These are phyloP conservation scores for Aspergillus neoniger DNA, from an alignment of 2,329 filamentous ascomycete species.

Conservation along the genomic window DNA sequence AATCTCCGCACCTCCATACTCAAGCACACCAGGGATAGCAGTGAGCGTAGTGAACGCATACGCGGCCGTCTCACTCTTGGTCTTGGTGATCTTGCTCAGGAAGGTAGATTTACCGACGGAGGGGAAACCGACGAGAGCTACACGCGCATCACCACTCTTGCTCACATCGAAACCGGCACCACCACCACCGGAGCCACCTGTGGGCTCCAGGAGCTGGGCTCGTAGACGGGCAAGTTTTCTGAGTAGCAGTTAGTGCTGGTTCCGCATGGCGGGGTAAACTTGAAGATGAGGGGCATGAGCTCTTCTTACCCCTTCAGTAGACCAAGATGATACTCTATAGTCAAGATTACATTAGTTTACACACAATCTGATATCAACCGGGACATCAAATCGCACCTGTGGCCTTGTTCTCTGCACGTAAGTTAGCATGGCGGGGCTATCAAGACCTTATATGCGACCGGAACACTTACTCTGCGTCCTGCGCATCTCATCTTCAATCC, in stretches of 20 bases:
- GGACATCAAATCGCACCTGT: constrained; percentile 68
- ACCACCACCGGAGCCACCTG: constrained; percentile 74
- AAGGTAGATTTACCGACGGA: constrained; percentile 99
- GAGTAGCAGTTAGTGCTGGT: neutral
- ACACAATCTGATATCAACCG: neutral
- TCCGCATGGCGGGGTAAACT: neutral
- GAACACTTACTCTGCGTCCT: constrained; percentile 85
- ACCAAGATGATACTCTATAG: constrained; percentile 92
- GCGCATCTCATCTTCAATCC: constrained; percentile 99
- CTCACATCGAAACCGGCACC: constrained; percentile 87
- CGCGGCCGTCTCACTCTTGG: constrained; percentile 90
- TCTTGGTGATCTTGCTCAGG: constrained; percentile 98
- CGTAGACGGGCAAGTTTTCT: constrained; percentile 95
- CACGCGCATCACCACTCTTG: constrained; percentile 94
- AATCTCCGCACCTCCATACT: constrained; percentile 97
- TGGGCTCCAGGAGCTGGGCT: constrained; percentile 90
- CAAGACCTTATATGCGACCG: constrained; percentile 9
- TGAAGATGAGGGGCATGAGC: neutral
- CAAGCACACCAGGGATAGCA: constrained; percentile 93
- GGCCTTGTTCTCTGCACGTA: constrained; percentile 85
- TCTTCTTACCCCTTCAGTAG: constrained; percentile 81
- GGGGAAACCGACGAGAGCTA: constrained; percentile 96
- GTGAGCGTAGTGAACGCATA: constrained; percentile 98
- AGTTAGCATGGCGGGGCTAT: constrained; percentile 37
- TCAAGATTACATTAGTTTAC: constrained; percentile 6